Base-by-base conservation (phyloP, 306 rosid species). In the Rosa rugosa region DNA sequence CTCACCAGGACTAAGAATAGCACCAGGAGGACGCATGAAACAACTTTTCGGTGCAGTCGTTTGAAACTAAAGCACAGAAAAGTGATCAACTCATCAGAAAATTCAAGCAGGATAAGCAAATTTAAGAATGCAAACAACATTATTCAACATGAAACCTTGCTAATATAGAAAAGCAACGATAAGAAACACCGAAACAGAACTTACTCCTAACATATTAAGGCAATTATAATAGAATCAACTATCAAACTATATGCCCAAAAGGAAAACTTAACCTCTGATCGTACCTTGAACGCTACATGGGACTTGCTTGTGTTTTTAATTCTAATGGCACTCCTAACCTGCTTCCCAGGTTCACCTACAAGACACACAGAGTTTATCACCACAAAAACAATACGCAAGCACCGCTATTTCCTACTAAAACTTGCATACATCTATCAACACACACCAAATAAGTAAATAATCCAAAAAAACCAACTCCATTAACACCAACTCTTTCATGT, bases 1-100 rank as follows among this genome's bases (percentile, higher is more conserved):
- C 88, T 96, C 96, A 11, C 99, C 99, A 53, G 98, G 99, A 70
- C 90, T 87, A 66, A 96, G 99, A 80, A 96, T 84, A 54, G 98
- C 98, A 57, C 99, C 99, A 3, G 99, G 99, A 75, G 99, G 99
- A 71, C 98, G 99, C 99, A 96, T 96, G 87, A 96, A 96, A 85
- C 99, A 96, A 80, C 99, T 96, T 84, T 96, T 96, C 11, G 99
- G 99, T 34, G 98, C 93, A 81, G 99, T 96, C 40, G 99, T 96
- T 93, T 96, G 99, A 81, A 96, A 96, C 99, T 96, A 57, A 62
- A 80, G 59, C 62, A 78, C 49, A 66, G 10, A 71, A 66, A 68
- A 77, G 20, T 54, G 64, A 69, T 20, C 34, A 81, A 80, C 77
- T 73, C 63, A 73, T 84, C 65, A 87, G 76, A 77, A 49, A 64